phyloP scores from a whole-genome alignment of 129 eudicot genomes.

The Artemisia tridentata region DNA sequence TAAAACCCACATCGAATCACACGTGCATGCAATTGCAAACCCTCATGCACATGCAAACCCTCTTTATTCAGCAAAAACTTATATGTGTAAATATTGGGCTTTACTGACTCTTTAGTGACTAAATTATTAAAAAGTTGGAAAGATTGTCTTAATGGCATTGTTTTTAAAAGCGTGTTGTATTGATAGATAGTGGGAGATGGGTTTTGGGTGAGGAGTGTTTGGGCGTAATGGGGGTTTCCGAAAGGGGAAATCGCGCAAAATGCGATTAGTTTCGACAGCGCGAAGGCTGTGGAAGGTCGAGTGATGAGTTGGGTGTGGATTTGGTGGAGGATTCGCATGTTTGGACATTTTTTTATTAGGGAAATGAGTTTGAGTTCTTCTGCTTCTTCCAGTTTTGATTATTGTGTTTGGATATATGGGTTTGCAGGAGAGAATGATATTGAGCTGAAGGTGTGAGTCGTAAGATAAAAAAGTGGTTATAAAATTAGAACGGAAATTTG shows the following conservation, averaged over 20 bases:
- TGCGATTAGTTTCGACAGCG: conserved; percentile 51
- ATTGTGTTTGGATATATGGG: not conserved
- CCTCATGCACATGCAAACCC: conserved; percentile 56
- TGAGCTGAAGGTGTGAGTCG: too few species aligned
- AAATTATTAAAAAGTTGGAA: conserved; percentile 41
- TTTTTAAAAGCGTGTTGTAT: conserved; percentile 48
- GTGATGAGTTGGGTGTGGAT: conserved; percentile 57
- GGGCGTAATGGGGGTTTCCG: conserved; percentile 38
- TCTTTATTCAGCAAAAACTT: conserved; percentile 47
- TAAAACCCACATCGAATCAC: conserved; percentile 44
- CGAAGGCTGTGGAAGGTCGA: conserved; percentile 37
- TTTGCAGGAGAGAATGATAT: not conserved
- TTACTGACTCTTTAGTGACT: conserved; percentile 31
- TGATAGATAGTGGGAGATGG: conserved; percentile 46
- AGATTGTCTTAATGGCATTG: conserved; percentile 28
- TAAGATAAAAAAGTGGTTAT: too few species aligned
- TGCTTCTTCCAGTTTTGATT: conserved; percentile 38
- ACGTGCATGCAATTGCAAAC: conserved; percentile 52
- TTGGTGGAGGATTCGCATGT: conserved; percentile 51
- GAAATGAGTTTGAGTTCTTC: conserved; percentile 42
- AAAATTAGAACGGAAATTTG: too few species aligned
- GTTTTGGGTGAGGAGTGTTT: conserved; percentile 36
- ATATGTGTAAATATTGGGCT: conserved; percentile 45
- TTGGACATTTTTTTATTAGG: conserved; percentile 53
- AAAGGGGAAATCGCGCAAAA: conserved; percentile 45